Base-by-base conservation (phyloP, 768 basidiomycete species). In the Kwoniella dejecticola region DNA sequence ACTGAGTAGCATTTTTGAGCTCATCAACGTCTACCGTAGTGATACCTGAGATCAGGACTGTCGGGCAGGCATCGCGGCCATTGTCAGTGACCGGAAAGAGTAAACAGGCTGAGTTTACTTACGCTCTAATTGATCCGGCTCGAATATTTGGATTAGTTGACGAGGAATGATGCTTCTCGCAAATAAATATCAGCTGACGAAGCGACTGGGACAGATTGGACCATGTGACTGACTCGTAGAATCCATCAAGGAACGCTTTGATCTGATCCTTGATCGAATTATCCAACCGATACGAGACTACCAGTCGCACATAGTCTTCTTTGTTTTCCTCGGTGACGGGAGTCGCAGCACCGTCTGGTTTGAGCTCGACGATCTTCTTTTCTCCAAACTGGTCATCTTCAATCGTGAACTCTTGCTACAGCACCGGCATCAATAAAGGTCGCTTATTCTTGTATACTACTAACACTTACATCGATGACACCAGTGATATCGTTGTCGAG, bases 21-120 rank as follows among this genome's bases (percentile, higher is more conserved):
- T 98, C 96, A 76, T 99, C 96, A 1, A 97, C 91, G 69, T 98
- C 94, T 66, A 99, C 92, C 67, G 95, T 93, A n/a, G 96, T 95
- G 19, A 95, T 93, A 24, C 96, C 96, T 2, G 77, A 79, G 36
- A 79, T 79, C n/a, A 79, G 63, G 8, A 79, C 75, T 77, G 44
- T 11, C n/a, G n/a, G n/a, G n/a, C n/a, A n/a, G 24, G n/a, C 42
- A 19, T 5, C 5, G 36, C 10, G 7, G 15, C 11, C 36, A 27
- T 19, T 21, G 26, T 27, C 23, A 48, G n/a, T 2, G 3, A 29
- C 29, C 29, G 30, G 31, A 21, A 8, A 8, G 36, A 17, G 36
- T 17, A 38, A 10, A 24, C 49, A 57, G 33, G 66, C 27, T 30
- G 12, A 24, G 21, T 12, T 47, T 40, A 70, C 75, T 71, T 40